These are phyloP conservation scores for Lachancea sp. DNA, from an alignment of 805 yeast species.

Conservation along the genomic window DNA sequence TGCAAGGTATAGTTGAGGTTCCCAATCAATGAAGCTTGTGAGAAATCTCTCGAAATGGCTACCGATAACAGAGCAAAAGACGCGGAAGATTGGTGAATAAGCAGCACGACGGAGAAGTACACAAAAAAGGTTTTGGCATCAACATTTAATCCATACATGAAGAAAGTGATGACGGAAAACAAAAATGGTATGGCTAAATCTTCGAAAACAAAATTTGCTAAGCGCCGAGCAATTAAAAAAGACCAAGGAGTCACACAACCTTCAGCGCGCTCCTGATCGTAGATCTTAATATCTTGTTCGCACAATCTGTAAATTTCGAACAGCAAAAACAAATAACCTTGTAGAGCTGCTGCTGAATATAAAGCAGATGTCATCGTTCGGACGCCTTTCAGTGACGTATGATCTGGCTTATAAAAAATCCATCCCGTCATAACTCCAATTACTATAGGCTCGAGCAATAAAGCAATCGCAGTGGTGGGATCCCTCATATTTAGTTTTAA, in stretches of 20 bases:
- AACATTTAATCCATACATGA: conserved; percentile 66
- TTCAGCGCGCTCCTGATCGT: conserved; percentile 66
- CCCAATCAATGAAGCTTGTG: conserved; percentile 54
- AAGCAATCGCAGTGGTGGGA: conserved; percentile 40
- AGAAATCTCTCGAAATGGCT: conserved; percentile 52
- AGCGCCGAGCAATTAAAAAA: conserved; percentile 56
- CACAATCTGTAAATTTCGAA: conserved; percentile 57
- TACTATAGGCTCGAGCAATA: conserved; percentile 42
- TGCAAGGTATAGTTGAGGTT: conserved; percentile 65
- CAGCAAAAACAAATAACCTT: conserved; percentile 48
- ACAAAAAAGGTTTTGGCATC: conserved; percentile 49
- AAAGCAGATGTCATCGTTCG: conserved; percentile 50
- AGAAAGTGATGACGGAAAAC: conserved; percentile 58
- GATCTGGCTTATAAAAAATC: conserved; percentile 59
- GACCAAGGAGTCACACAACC: conserved; percentile 61
- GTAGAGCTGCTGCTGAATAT: conserved; percentile 47
- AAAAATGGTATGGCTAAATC: conserved; percentile 58
- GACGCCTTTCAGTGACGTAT: conserved; percentile 44
- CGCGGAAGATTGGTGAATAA: conserved; percentile 43
- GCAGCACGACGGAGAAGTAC: conserved; percentile 52
- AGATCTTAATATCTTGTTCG: conserved; percentile 45
- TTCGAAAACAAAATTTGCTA: conserved; percentile 61
- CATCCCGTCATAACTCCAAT: conserved; percentile 66
- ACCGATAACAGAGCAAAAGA: conserved; percentile 35
- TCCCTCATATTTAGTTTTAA: conserved; percentile 45